phyloP scores from a whole-genome alignment of 2,329 filamentous ascomycete species.

The Aspergillus pseudonomiae region DNA sequence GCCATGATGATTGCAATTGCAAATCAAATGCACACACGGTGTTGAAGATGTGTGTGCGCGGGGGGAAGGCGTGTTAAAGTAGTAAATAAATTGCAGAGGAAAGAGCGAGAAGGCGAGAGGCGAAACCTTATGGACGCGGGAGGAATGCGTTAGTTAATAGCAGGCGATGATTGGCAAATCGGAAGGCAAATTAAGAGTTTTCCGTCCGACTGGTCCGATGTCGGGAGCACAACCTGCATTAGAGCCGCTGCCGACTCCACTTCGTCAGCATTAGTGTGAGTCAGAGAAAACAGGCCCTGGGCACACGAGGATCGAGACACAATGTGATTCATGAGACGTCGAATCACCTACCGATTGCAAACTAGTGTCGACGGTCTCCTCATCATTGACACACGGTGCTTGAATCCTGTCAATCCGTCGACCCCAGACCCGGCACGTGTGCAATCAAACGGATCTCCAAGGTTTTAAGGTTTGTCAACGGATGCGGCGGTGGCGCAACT shows the following conservation, averaged over 20 bases:
- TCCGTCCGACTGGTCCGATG: neutral
- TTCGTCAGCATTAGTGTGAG: neutral
- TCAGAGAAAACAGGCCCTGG: neutral
- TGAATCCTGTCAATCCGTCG: neutral
- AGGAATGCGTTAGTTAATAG: constrained; percentile 2
- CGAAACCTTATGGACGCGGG: neutral
- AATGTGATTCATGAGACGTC: neutral
- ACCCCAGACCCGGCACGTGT: neutral
- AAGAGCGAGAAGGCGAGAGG: neutral
- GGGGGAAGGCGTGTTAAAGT: neutral
- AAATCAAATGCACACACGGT: neutral
- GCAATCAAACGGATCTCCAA: neutral
- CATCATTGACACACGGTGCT: neutral
- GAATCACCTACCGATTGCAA: neutral
- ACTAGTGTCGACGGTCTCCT: neutral
- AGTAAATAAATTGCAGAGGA: neutral
- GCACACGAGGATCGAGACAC: too few relatives aligned
- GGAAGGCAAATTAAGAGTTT: constrained; percentile 7
- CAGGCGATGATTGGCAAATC: constrained; percentile 5
- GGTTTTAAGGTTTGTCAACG: constrained; percentile 1
- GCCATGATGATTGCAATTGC: neutral
- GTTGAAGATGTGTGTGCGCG: neutral
- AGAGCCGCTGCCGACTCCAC: neutral
- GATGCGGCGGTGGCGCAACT: constrained; percentile 6
- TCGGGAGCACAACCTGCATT: neutral